phyloP scores from a whole-genome alignment of 371 early-diverging fungal species.

The Choanephora cucurbitarum region DNA sequence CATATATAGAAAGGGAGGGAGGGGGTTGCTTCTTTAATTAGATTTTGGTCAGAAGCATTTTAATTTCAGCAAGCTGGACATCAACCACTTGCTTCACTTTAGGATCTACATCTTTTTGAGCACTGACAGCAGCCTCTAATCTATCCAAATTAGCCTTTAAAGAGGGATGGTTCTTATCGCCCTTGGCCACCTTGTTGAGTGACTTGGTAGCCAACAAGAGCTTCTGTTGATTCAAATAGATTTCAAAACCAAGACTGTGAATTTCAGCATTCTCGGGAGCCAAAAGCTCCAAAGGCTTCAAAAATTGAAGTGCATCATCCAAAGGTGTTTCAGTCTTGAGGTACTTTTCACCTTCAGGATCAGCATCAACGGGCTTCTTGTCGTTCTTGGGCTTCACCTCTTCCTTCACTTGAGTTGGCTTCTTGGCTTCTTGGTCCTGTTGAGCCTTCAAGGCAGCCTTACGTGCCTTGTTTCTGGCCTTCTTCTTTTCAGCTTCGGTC shows the following conservation, averaged over 20 bases:
- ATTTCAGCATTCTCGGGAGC: conserved; percentile 60
- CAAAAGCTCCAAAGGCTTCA: conserved; percentile 68
- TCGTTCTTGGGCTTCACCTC: conserved; percentile 52
- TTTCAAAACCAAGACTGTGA: conserved; percentile 71
- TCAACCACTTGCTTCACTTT: conserved; percentile 28
- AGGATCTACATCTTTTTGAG: conserved; percentile 18
- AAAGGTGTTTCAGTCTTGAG: conserved; percentile 66
- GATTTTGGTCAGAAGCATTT: not conserved
- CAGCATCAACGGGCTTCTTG: conserved; percentile 59
- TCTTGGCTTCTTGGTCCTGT: conserved; percentile 46
- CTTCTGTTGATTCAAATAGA: conserved; percentile 81
- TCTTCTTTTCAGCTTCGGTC: conserved; percentile 67
- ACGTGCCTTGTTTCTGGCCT: conserved; percentile 58
- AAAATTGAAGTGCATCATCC: conserved; percentile 75
- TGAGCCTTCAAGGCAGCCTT: conserved; percentile 54
- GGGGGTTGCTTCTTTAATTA: not conserved
- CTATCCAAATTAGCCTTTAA: conserved; percentile 57
- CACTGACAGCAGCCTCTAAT: conserved; percentile 53
- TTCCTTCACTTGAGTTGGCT: conserved; percentile 33
- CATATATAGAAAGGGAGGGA: too few relatives aligned
- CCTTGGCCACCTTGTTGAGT: conserved; percentile 58
- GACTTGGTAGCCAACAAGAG: conserved; percentile 72
- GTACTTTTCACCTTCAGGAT: conserved; percentile 70
- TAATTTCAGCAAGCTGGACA: conserved; percentile 22
- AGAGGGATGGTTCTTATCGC: conserved; percentile 53